Conservation (phyloP, 805 yeast genomes). For the Spathaspora passalidarum region DNA sequence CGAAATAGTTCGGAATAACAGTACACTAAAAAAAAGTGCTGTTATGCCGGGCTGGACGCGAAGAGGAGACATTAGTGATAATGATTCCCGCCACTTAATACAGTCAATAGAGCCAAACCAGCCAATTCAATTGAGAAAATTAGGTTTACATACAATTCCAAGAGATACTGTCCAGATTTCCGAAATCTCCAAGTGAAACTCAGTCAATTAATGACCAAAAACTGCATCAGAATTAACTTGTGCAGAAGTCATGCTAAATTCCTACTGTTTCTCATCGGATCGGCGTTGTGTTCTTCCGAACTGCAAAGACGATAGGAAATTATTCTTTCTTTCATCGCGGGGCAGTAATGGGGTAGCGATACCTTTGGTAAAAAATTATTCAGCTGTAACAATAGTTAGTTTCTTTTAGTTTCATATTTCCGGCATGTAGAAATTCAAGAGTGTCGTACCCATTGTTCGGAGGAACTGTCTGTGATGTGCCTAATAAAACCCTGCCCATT, state of each 20-base stretch:
- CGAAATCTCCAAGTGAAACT: not conserved
- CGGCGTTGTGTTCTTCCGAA: not conserved
- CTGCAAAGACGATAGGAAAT: not conserved
- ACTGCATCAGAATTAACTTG: not conserved
- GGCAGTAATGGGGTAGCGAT: not conserved
- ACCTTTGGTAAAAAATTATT: not conserved
- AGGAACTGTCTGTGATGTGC: not conserved
- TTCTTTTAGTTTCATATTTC: constrained; percentile 1
- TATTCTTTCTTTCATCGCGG: not conserved
- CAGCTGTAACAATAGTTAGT: not conserved
- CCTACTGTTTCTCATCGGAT: not conserved
- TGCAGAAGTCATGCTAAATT: not conserved
- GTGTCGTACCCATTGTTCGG: not conserved
- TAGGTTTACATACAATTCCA: not conserved
- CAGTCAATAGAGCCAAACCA: not conserved
- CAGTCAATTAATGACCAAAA: not conserved
- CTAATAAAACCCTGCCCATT: not conserved
- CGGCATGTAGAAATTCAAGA: not conserved
- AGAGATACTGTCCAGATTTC: not conserved
- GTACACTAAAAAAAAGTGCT: not conserved
- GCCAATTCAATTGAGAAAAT: not conserved
- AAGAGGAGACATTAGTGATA: not conserved
- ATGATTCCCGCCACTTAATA: not conserved
- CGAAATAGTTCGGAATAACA: not conserved
- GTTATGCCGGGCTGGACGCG: not conserved